Conservation (phyloP, 106 monocot genomes). For the Platanthera guangdongensis region DNA sequence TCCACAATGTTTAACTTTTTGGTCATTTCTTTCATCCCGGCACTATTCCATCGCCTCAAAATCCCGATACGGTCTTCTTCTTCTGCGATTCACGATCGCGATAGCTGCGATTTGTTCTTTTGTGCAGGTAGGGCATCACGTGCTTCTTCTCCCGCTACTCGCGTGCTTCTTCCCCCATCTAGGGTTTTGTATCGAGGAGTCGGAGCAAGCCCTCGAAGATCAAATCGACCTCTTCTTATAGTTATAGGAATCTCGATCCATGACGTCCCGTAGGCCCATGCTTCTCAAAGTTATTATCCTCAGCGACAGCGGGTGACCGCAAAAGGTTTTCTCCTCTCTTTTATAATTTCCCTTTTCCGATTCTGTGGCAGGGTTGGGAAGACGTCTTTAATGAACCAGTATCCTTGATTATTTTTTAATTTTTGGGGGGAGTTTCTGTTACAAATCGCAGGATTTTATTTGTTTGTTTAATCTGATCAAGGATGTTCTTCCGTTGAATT, state of each 20-base stretch:
- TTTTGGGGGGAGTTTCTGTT: background rate
- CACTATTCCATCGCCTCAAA: no score
- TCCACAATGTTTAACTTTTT: no score
- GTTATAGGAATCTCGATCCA: slow-evolving; percentile 9
- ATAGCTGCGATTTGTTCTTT: no score
- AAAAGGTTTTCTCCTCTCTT: background rate
- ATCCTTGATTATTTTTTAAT: slow-evolving; percentile 8
- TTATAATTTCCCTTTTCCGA: slow-evolving; percentile 11
- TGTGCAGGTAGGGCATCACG: no score
- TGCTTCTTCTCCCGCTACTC: no score
- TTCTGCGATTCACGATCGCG: no score
- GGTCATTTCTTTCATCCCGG: no score
- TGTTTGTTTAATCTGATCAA: background rate
- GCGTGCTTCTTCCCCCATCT: no score
- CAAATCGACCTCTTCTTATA: background rate
- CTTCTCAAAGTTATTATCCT: slow-evolving; percentile 75
- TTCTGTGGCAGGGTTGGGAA: slow-evolving; percentile 27
- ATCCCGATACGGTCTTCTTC: no score
- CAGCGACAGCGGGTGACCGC: slow-evolving; percentile 60
- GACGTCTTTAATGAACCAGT: slow-evolving; percentile 42
- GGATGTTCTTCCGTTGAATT: background rate
- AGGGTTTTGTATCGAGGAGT: background rate
- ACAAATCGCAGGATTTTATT: background rate
- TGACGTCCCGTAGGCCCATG: slow-evolving; percentile 48
- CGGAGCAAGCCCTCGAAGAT: slow-evolving; percentile 6